phyloP scores from a whole-genome alignment of 2,329 filamentous ascomycete species.

The Diaporthe velutina region DNA sequence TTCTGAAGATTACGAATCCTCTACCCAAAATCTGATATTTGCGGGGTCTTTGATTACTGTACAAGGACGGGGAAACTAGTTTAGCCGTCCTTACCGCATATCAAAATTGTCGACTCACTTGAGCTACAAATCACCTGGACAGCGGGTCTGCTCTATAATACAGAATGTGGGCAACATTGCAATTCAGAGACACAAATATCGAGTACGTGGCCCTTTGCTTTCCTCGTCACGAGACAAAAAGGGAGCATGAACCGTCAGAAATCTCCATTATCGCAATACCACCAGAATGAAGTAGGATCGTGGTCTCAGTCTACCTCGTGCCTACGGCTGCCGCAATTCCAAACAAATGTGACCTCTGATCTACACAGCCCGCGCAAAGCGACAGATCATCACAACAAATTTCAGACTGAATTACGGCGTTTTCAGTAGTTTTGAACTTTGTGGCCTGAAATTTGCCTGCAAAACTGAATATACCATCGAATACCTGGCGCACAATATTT shows the following conservation, averaged over 20 bases:
- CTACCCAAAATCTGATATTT: neutral
- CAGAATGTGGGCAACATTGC: neutral
- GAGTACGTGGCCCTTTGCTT: neutral
- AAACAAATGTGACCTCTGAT: neutral
- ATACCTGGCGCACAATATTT: no score
- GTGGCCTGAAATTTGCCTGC: neutral
- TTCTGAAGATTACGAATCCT: neutral
- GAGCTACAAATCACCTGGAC: neutral
- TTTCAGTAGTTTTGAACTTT: no score
- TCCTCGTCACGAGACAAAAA: neutral
- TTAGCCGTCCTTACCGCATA: neutral
- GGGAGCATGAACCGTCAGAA: neutral
- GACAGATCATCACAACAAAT: neutral
- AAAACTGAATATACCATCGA: no score
- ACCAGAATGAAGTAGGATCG: neutral
- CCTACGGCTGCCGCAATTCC: neutral
- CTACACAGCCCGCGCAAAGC: neutral
- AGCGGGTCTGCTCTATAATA: neutral
- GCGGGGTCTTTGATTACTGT: constrained; percentile 8
- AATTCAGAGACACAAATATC: no score
- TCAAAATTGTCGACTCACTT: neutral
- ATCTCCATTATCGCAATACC: neutral
- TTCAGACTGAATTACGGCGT: no score
- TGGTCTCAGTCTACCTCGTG: neutral
- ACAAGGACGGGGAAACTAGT: neutral